Evolutionary conservation across 208 protist species (phyloP).

Genomic region (Acanthamoeba castellanii): DNA sequence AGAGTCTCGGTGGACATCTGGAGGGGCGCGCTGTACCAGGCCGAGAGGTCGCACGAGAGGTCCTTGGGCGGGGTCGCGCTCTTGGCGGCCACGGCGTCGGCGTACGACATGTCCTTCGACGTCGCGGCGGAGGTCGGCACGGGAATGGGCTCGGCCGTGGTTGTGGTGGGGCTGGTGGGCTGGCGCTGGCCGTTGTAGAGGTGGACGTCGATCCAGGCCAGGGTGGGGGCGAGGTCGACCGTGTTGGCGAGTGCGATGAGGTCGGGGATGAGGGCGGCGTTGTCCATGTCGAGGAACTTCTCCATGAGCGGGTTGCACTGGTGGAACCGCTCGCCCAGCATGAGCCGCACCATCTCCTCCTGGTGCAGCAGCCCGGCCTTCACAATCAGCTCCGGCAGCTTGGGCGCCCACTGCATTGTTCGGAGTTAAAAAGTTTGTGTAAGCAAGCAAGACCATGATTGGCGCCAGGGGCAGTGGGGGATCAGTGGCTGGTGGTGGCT

Average conservation of each 20-base stretch:
- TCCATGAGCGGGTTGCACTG: slow-evolving; percentile 71
- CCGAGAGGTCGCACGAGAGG: slow-evolving; percentile 41
- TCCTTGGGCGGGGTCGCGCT: neutral
- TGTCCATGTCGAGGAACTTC: slow-evolving; percentile 63
- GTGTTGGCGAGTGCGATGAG: slow-evolving; percentile 23
- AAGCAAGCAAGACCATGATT: too few relatives aligned
- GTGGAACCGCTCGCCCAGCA: slow-evolving; percentile 60
- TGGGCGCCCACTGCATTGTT: slow-evolving; percentile 30
- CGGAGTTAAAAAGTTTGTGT: neutral
- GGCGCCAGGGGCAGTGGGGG: too few relatives aligned
- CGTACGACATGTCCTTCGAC: neutral
- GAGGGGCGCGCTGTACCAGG: slow-evolving; percentile 39
- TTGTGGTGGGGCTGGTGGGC: neutral
- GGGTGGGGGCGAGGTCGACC: slow-evolving; percentile 12
- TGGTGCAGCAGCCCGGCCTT: slow-evolving; percentile 59
- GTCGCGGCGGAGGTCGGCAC: neutral
- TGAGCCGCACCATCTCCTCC: slow-evolving; percentile 45
- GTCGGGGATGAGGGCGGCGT: slow-evolving; percentile 20
- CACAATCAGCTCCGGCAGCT: slow-evolving; percentile 62
- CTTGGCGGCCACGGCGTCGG: neutral
- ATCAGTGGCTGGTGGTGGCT: too few relatives aligned
- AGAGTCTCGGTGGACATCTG: neutral
- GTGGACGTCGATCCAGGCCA: slow-evolving; percentile 33
- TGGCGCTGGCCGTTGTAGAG: slow-evolving; percentile 3
- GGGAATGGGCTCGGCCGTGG: neutral